Evolutionary conservation across 768 basidiomycete genomes (phyloP).

Genomic region (Boletellus emodensis): DNA sequence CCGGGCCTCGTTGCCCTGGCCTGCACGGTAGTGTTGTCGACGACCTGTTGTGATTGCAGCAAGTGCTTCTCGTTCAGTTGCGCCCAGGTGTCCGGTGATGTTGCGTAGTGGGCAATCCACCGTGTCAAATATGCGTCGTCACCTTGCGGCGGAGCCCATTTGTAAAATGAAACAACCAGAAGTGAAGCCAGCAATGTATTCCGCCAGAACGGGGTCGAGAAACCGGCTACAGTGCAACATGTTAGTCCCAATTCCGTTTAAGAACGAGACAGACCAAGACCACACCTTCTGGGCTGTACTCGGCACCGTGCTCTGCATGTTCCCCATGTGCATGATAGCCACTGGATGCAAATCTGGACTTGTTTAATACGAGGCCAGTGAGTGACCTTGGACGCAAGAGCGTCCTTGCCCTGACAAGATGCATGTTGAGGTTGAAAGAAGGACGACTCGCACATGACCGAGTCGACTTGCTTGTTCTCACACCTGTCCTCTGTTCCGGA

Average conservation of each 20-base stretch:
- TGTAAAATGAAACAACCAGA: constrained; percentile 54
- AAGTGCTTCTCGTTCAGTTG: constrained; percentile 53
- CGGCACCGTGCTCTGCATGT: constrained; percentile 31
- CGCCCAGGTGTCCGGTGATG: constrained; percentile 53
- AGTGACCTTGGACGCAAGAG: constrained; percentile 34
- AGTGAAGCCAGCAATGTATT: constrained; percentile 52
- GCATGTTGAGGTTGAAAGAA: constrained; percentile 11
- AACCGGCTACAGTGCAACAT: constrained; percentile 37
- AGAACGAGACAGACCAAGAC: constrained; percentile 26
- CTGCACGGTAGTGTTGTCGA: constrained; percentile 39
- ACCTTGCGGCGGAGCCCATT: constrained; percentile 59
- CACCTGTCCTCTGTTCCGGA: neutral
- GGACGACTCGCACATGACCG: neutral
- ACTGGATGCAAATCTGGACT: constrained; percentile 43
- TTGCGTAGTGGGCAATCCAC: constrained; percentile 58
- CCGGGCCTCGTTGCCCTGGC: constrained; percentile 40
- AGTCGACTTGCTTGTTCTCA: constrained; percentile 11
- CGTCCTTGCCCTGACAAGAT: constrained; percentile 37
- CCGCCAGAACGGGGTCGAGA: constrained; percentile 64
- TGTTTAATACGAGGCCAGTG: constrained; percentile 25
- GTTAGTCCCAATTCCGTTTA: constrained; percentile 5
- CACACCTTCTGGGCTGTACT: constrained; percentile 59
- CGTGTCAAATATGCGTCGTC: constrained; percentile 63
- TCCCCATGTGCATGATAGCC: constrained; percentile 41
- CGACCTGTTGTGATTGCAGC: constrained; percentile 40